Base-by-base conservation (phyloP, 2,329 filamentous ascomycete genomes). In the Alternaria sp. region DNA sequence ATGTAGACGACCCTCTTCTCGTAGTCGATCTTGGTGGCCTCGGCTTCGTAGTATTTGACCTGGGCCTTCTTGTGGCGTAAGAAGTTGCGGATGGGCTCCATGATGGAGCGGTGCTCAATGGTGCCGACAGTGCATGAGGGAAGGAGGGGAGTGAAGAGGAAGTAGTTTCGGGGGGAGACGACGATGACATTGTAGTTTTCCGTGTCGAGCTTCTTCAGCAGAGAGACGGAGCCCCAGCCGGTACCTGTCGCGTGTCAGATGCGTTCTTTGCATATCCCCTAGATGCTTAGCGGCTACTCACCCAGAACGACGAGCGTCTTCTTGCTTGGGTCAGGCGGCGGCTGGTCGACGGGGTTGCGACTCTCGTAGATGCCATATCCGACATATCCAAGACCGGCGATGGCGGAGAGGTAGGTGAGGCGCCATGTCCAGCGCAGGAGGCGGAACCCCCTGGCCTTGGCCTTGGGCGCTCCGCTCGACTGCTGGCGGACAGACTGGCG, bases 181-280 rank as follows among this genome's bases (percentile, higher is more conserved):
- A 99, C 93, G 76, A 98, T 81, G 79, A 98, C 94, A 79, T 99
- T 98, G 87, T 98, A 99, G 86, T 98, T 96, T 80, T 96, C 91
- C 62, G 94, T 97, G 77, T 99, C 93, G 80, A 99, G 91, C 79
- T 96, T 97, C 87, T 99, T 99, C 68, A 99, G 87, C 61, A 99
- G 88, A 61, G 94, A 96, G 73, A 99, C 92, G 41, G 94, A 92
- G 70, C 89, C 95, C 95, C 95, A 99, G 70, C 95, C 95, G 71
- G 93, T 96, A 75, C 94, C 94, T 97, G 69, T 46, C 56, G 56
- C 31, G 53, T 49, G 56, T 71, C 42, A 70, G 52, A 61, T 41
- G n/a, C 33, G 42, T 42, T 54, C 48, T 48, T 2, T 23, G 33
- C 26, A 14, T 6, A 21, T 23, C 6, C 3, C 28, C 6, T 3